phyloP scores from a whole-genome alignment of 106 monocot species.

The Acanthochlamys bracteata region DNA sequence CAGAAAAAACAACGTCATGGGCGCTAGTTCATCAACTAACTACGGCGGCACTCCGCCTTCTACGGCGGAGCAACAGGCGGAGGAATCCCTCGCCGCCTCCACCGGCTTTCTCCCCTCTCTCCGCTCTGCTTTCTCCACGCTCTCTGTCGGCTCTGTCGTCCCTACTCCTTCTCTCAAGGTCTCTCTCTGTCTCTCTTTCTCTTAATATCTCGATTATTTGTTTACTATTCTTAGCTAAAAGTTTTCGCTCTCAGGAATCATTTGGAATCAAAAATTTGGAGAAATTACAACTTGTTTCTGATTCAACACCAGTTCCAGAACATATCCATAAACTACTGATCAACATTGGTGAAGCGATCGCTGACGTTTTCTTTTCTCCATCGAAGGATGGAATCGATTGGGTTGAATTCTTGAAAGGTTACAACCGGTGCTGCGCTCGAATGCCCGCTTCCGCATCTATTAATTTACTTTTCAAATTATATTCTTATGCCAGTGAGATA shows the following conservation, averaged over 20 bases:
- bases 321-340: slow-evolving; percentile 24
- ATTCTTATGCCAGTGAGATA: slow-evolving; percentile 21
- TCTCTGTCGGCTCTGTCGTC: slow-evolving; percentile 30
- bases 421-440: slow-evolving; percentile 57
- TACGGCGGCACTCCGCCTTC: background rate
- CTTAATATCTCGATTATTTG: background rate
- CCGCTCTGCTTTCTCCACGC: slow-evolving; percentile 47
- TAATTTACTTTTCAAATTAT: slow-evolving; percentile 31
- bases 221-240: background rate
- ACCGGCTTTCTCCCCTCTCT: slow-evolving; percentile 58
- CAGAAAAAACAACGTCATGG: slow-evolving; percentile 29
- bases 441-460: slow-evolving; percentile 47
- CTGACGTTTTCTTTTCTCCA: slow-evolving; percentile 41
- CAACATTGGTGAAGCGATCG: slow-evolving; percentile 41
- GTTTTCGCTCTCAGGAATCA: slow-evolving; percentile 21
- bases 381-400: slow-evolving; percentile 22
- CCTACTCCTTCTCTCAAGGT: slow-evolving; percentile 33
- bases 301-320: slow-evolving; percentile 24
- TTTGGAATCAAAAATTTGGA: slow-evolving; percentile 13
- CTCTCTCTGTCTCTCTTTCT: background rate
- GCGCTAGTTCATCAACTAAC: slow-evolving; percentile 51
- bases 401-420: slow-evolving; percentile 60
- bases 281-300: slow-evolving; percentile 6
- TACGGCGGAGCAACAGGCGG: slow-evolving; percentile 39
- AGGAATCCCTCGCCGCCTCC: slow-evolving; percentile 65